Evolutionary conservation across 2,329 filamentous ascomycete species (phyloP).

Genomic region (Epichloe amarillans): DNA sequence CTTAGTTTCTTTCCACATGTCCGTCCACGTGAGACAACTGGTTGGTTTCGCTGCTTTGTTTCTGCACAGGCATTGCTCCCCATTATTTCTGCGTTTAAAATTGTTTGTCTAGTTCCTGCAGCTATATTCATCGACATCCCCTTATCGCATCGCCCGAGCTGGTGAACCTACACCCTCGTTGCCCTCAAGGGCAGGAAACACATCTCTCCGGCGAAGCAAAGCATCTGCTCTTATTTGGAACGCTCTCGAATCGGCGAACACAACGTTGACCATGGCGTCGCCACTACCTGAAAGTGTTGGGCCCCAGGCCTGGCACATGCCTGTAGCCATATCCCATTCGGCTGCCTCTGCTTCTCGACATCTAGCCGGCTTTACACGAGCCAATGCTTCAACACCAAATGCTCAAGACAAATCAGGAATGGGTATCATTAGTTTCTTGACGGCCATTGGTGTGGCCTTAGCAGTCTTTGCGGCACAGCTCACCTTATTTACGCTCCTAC

Average conservation of each 20-base stretch:
- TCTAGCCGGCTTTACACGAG: conserved; percentile 2
- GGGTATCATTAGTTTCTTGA: conserved; percentile 38
- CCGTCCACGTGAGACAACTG: not conserved
- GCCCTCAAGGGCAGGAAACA: not conserved
- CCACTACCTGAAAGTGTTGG: not conserved
- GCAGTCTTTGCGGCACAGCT: conserved; percentile 52
- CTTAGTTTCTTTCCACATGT: not conserved
- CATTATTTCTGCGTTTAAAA: not conserved
- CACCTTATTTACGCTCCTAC: conserved; percentile 59
- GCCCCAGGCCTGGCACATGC: not conserved
- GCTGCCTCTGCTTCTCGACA: not conserved
- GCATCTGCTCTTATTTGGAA: not conserved
- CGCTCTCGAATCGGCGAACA: not conserved
- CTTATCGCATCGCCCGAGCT: not conserved
- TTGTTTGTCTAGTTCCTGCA: not conserved
- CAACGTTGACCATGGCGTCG: not conserved
- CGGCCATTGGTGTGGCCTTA: conserved; percentile 49
- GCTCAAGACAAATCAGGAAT: conserved; percentile 32
- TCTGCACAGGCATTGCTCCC: not conserved
- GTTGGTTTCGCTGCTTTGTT: not conserved
- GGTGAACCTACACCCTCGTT: not conserved
- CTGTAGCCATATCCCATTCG: not conserved
- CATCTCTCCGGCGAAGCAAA: not conserved
- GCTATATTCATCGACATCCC: not conserved
- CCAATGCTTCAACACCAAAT: not conserved